Conservation (phyloP, 2,329 filamentous ascomycete genomes). For the Chaetomium olivaceum region DNA sequence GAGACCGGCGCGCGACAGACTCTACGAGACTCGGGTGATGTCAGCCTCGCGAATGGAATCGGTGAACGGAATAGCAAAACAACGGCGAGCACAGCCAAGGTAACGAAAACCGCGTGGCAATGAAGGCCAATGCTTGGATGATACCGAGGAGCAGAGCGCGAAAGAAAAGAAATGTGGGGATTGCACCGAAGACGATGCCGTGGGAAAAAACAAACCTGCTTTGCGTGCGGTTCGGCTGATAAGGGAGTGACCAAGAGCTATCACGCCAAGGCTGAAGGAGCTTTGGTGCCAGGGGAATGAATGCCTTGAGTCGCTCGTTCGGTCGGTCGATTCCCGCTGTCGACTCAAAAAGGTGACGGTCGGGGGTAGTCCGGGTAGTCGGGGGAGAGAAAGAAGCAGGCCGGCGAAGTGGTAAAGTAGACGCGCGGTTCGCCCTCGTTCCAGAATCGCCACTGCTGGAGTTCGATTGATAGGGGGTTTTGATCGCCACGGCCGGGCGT, state of each 20-base stretch:
- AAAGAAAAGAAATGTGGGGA: conserved; percentile 22
- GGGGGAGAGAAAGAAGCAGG: neutral
- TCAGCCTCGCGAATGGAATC: conserved; percentile 26
- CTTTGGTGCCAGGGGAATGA: conserved; percentile 12
- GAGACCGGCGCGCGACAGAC: conserved; percentile 14
- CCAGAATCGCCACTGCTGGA: conserved; percentile 10
- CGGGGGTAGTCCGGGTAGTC: neutral
- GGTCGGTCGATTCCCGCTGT: neutral
- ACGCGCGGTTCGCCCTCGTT: conserved; percentile 1
- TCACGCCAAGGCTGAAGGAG: conserved; percentile 28
- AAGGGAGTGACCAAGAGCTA: conserved; percentile 22
- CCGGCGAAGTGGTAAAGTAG: neutral
- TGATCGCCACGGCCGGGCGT: conserved; percentile 11
- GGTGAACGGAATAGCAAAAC: conserved; percentile 1
- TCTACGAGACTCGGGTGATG: conserved; percentile 28
- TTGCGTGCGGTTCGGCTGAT: conserved; percentile 21
- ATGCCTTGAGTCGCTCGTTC: neutral
- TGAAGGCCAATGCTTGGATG: neutral
- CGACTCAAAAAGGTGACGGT: neutral
- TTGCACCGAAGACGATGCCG: conserved; percentile 3
- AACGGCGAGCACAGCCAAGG: neutral
- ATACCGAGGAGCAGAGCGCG: neutral
- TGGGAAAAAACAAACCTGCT: conserved; percentile 22
- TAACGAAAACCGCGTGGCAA: neutral
- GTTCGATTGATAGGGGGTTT: neutral